A percentile compares a stretch with the other conserved stretches of the same genome.
Evolutionary conservation across 148 eudicot species (phyloP).

Genomic region (Tetragonia tetragonoides): DNA sequence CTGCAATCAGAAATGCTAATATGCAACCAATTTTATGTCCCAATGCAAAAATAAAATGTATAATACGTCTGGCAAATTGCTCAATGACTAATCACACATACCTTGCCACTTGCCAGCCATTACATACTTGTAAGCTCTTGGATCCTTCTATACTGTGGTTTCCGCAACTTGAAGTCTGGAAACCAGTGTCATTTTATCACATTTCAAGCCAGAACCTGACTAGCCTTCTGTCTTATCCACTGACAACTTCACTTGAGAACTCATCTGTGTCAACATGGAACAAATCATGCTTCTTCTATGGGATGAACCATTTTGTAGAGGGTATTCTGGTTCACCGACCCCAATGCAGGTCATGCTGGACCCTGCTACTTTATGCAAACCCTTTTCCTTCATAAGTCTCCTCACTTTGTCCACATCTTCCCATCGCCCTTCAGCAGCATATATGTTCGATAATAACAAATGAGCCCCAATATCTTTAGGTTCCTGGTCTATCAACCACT

Average conservation of each 20-base stretch:
- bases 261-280: constrained; percentile 25
- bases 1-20: not conserved
- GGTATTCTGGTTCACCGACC: not conserved
- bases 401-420: constrained; percentile 51
- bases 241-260: constrained; percentile 24
- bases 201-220: not conserved
- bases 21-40: not conserved
- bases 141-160: not conserved
- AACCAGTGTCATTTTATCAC: not conserved
- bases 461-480: constrained; percentile 48
- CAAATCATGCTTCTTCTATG: constrained; percentile 23
- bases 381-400: constrained; percentile 38
- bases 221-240: not conserved
- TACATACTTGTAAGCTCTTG: not conserved
- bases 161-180: not conserved
- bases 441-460: constrained; percentile 49
- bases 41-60: not conserved
- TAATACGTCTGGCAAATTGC: not conserved
- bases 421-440: constrained; percentile 56
- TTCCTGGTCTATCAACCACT: constrained; percentile 44
- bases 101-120: not conserved
- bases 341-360: constrained; percentile 27
- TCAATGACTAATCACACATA: not conserved
- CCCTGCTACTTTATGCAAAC: constrained; percentile 42
- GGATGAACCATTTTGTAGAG: not conserved